phyloP scores from a whole-genome alignment of 2,329 filamentous ascomycete species.

The Chrysosporium keratinophilum region DNA sequence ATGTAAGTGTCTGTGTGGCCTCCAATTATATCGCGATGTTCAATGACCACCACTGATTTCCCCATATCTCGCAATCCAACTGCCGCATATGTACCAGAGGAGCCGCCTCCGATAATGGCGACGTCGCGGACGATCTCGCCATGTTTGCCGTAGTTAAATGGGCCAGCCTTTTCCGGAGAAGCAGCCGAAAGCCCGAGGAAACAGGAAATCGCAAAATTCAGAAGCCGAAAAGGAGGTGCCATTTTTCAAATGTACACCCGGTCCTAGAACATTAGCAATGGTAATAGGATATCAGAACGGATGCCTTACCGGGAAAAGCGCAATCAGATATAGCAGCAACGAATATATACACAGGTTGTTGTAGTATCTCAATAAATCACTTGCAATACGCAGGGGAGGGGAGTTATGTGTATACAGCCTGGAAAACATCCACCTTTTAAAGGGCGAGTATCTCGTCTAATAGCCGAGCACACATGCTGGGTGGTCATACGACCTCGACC shows the following conservation, averaged over 20 bases:
- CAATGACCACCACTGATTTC: constrained; percentile 22
- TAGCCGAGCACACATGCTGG: neutral
- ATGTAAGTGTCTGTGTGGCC: constrained; percentile 23
- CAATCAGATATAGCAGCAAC: too few relatives aligned
- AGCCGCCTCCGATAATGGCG: constrained; percentile 25
- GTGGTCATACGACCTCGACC: neutral
- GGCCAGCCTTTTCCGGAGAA: neutral
- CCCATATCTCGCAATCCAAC: constrained; percentile 21
- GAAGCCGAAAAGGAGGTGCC: neutral
- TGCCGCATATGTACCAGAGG: constrained; percentile 25
- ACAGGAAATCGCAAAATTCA: neutral
- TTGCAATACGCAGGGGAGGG: too few relatives aligned
- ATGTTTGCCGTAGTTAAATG: neutral
- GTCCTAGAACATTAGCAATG: neutral
- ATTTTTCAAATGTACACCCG: neutral
- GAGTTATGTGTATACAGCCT: too few relatives aligned
- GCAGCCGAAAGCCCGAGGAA: neutral
- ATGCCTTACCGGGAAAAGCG: too few relatives aligned
- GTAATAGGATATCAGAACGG: neutral
- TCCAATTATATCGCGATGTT: constrained; percentile 22
- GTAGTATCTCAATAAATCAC: too few relatives aligned
- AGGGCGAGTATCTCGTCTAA: neutral
- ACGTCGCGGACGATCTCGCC: constrained; percentile 18
- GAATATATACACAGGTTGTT: too few relatives aligned
- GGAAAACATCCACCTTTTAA: neutral